These are phyloP conservation scores for Wickerhamiella domercqiae DNA, from an alignment of 805 yeast species.

Conservation along the genomic window DNA sequence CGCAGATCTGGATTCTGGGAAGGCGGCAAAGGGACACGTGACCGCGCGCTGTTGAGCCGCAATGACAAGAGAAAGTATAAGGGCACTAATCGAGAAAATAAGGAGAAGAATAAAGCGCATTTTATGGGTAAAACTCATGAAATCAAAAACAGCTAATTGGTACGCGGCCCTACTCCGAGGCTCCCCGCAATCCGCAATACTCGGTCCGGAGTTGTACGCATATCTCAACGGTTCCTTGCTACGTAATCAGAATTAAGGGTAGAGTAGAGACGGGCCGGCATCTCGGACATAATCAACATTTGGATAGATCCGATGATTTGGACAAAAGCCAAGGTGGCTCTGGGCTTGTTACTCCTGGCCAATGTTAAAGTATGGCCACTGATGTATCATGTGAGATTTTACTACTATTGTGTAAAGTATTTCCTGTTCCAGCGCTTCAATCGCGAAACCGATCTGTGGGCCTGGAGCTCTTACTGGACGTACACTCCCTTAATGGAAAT, in stretches of 20 bases:
- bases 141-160: conserved; percentile 1
- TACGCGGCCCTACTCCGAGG: no score
- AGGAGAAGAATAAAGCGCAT: conserved; percentile 8
- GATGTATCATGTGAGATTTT: conserved; percentile 51
- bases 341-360: conserved; percentile 22
- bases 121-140: conserved; percentile 14
- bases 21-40: conserved; percentile 32
- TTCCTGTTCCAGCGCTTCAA: conserved; percentile 24
- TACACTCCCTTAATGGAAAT: conserved; percentile 65
- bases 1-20: conserved; percentile 30
- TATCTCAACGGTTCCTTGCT: no score
- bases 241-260: no score
- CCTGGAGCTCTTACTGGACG: conserved; percentile 30
- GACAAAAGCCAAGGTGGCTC: no score
- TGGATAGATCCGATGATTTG: no score
- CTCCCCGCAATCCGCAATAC: no score
- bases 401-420: conserved; percentile 29
- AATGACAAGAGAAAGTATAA: conserved; percentile 30
- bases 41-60: conserved; percentile 25
- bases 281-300: no score
- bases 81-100: conserved; percentile 10
- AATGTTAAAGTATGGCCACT: conserved; percentile 54
- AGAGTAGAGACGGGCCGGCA: no score
- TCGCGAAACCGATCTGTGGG: conserved; percentile 25
- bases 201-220: no score